Evolutionary conservation across 352 stramenopile genomes (phyloP).

Genomic region (Aphanomyces cochlioides): DNA sequence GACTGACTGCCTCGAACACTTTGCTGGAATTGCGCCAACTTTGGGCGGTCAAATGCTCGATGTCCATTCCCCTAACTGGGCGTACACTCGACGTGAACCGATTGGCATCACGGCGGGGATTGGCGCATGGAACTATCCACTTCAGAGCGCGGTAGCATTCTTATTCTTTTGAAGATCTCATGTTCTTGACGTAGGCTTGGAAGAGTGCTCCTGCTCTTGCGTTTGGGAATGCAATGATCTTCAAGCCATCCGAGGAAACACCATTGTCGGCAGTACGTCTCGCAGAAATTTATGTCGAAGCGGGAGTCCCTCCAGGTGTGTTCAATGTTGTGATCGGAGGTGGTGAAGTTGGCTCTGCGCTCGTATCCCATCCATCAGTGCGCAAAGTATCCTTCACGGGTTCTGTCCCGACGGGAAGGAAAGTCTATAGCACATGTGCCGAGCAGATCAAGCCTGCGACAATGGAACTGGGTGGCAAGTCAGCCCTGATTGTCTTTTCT

Average conservation of each 20-base stretch:
- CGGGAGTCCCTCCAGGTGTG: constrained; percentile 63
- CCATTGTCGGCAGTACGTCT: constrained; percentile 66
- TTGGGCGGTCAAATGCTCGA: constrained; percentile 70
- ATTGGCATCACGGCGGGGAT: constrained; percentile 70
- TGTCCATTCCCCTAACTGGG: constrained; percentile 59
- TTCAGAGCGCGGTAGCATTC: constrained; percentile 50
- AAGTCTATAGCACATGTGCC: constrained; percentile 66
- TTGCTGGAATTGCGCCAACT: constrained; percentile 57
- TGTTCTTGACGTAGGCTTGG: constrained; percentile 41
- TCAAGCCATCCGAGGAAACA: constrained; percentile 89
- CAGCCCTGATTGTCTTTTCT: constrained; percentile 82
- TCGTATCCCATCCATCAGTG: constrained; percentile 51
- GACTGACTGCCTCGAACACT: constrained; percentile 76
- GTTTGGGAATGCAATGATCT: constrained; percentile 89
- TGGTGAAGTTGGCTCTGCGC: constrained; percentile 49
- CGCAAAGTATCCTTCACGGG: constrained; percentile 88
- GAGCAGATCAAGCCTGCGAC: constrained; percentile 82
- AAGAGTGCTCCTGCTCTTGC: constrained; percentile 77
- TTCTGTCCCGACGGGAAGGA: constrained; percentile 59
- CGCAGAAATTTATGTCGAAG: constrained; percentile 62
- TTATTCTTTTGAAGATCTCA: neutral
- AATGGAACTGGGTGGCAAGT: constrained; percentile 89
- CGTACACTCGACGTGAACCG: constrained; percentile 71
- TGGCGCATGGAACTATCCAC: constrained; percentile 79
- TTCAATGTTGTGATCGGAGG: constrained; percentile 78